phyloP scores from a whole-genome alignment of 179 eudicot species.

The Silene vulgaris region DNA sequence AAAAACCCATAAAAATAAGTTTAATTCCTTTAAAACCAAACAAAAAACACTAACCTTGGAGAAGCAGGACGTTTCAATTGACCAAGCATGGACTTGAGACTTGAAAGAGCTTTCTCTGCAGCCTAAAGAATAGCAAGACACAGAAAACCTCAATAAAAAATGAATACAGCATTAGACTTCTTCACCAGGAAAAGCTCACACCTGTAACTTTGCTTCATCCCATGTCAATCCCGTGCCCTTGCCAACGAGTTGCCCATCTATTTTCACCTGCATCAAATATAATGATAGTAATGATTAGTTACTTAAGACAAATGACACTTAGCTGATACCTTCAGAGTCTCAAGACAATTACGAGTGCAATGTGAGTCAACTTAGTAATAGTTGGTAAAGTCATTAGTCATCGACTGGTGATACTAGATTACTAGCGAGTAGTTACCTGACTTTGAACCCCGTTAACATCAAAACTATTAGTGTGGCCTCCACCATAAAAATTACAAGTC shows the following conservation, averaged over 20 bases:
- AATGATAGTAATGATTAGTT: background rate
- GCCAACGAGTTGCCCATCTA: slow-evolving; percentile 71
- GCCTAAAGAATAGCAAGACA: slow-evolving; percentile 40
- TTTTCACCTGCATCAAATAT: slow-evolving; percentile 48
- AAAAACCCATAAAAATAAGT: background rate
- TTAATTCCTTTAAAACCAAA: background rate
- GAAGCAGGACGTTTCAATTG: slow-evolving; percentile 58
- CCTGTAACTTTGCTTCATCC: slow-evolving; percentile 81
- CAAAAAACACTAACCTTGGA: slow-evolving; percentile 52
- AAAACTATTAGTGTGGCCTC: too few relatives aligned
- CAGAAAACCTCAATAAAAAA: background rate
- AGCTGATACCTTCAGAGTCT: too few relatives aligned
- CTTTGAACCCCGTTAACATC: too few relatives aligned
- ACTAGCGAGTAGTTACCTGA: too few relatives aligned
- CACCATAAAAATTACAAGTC: too few relatives aligned
- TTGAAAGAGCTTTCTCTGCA: slow-evolving; percentile 61
- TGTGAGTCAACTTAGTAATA: too few relatives aligned
- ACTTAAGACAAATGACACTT: too few relatives aligned
- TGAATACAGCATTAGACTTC: background rate
- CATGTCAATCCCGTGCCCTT: slow-evolving; percentile 67
- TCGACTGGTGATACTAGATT: too few relatives aligned
- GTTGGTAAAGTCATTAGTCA: too few relatives aligned
- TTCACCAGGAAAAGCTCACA: slow-evolving; percentile 19
- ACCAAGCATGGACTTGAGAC: slow-evolving; percentile 49
- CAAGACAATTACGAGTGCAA: too few relatives aligned